Evolutionary conservation across 2,329 filamentous ascomycete species (phyloP).

Genomic region (Leptosphaerulina australis): DNA sequence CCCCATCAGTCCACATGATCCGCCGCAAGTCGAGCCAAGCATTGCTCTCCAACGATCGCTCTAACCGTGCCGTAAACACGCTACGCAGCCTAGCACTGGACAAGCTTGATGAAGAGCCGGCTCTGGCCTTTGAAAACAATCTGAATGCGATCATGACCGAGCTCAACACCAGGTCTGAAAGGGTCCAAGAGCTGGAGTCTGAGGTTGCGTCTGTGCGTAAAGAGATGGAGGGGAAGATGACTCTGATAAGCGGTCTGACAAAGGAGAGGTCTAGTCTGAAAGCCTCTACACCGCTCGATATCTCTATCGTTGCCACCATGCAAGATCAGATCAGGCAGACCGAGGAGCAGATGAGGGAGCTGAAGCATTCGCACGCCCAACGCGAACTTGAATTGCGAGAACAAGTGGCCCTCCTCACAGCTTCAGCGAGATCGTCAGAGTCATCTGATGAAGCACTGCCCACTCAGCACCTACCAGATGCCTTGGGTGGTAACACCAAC

Average conservation of each 20-base stretch:
- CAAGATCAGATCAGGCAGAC: slow-evolving; percentile 87
- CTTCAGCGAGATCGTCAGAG: slow-evolving; percentile 51
- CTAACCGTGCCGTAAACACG: slow-evolving; percentile 87
- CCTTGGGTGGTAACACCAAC: slow-evolving; percentile 18
- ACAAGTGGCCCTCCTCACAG: slow-evolving; percentile 72
- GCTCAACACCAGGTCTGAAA: slow-evolving; percentile 81
- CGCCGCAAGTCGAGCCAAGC: slow-evolving; percentile 93
- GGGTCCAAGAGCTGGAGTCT: slow-evolving; percentile 86
- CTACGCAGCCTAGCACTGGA: slow-evolving; percentile 87
- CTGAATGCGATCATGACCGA: slow-evolving; percentile 93
- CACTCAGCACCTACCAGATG: slow-evolving; percentile 19
- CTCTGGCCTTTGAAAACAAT: slow-evolving; percentile 92
- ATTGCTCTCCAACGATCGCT: slow-evolving; percentile 83
- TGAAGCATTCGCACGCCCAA: slow-evolving; percentile 73
- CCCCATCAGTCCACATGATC: slow-evolving; percentile 75
- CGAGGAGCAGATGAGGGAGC: slow-evolving; percentile 74
- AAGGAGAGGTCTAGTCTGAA: slow-evolving; percentile 91
- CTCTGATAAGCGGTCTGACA: slow-evolving; percentile 91
- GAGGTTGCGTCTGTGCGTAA: slow-evolving; percentile 84
- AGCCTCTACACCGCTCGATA: slow-evolving; percentile 79
- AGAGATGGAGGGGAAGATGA: slow-evolving; percentile 97
- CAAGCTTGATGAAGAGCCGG: slow-evolving; percentile 79
- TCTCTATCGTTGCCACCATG: slow-evolving; percentile 85
- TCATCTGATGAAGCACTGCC: slow-evolving; percentile 28
- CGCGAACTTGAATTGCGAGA: slow-evolving; percentile 76